These are phyloP conservation scores for Pythium phragmiticola DNA, from an alignment of 352 stramenopile species.

Conservation along the genomic window DNA sequence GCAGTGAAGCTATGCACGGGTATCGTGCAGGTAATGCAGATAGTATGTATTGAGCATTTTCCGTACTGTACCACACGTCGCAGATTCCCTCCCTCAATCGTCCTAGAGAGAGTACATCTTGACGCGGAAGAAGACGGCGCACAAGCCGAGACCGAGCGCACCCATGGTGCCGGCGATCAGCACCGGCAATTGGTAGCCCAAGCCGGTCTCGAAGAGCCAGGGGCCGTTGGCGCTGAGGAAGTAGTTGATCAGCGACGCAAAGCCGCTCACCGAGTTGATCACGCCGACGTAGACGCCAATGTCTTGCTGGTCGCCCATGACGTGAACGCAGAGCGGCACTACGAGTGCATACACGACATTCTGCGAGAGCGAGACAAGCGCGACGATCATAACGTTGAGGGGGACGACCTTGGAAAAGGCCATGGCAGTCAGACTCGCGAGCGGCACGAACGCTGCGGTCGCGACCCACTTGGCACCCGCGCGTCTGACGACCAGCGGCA, in stretches of 20 bases:
- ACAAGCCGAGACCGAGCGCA: not conserved
- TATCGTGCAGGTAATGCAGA: too few relatives aligned
- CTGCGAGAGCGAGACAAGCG: conserved; percentile 22
- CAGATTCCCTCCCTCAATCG: not conserved
- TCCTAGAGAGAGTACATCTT: not conserved
- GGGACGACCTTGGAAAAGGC: conserved; percentile 36
- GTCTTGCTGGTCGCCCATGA: not conserved
- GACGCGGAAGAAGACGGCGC: not conserved
- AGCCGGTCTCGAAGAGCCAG: not conserved
- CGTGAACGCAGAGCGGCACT: not conserved
- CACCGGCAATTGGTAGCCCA: not conserved
- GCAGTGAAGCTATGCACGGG: too few relatives aligned
- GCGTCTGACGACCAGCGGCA: conserved; percentile 39
- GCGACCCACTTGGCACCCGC: conserved; percentile 39
- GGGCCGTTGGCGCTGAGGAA: not conserved
- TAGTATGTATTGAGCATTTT: too few relatives aligned
- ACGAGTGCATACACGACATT: not conserved
- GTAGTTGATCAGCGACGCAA: not conserved
- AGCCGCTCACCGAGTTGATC: not conserved
- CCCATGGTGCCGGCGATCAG: not conserved
- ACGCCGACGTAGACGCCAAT: not conserved
- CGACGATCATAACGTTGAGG: conserved; percentile 40
- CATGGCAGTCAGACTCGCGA: conserved; percentile 47
- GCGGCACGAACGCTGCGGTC: conserved; percentile 31
- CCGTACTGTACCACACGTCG: too few relatives aligned